phyloP scores from a whole-genome alignment of 805 yeast genomes.

The Spencermartinsiella europaea region DNA sequence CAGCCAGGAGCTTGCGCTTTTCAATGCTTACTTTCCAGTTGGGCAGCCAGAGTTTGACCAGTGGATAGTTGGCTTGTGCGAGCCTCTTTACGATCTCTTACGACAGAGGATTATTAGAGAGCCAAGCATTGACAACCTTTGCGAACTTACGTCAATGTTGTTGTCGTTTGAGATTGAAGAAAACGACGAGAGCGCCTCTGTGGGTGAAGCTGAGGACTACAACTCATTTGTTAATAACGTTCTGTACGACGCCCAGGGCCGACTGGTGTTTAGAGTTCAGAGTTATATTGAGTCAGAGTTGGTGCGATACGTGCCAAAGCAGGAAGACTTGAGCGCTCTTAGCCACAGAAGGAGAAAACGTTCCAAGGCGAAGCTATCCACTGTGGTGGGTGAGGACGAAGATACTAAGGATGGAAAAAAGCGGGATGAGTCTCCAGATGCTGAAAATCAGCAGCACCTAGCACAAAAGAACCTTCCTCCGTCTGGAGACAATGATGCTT shows the following conservation, averaged over 20 bases:
- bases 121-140: conserved; percentile 56
- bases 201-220: conserved; percentile 21
- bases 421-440: not conserved
- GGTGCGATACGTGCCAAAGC: conserved; percentile 57
- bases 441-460: not conserved
- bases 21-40: conserved; percentile 38
- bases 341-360: conserved; percentile 22
- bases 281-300: conserved; percentile 65
- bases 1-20: conserved; percentile 57
- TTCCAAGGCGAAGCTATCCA: conserved; percentile 12
- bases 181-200: conserved; percentile 5
- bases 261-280: conserved; percentile 77
- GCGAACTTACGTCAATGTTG: conserved; percentile 69
- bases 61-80: conserved; percentile 63
- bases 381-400: conserved; percentile 3
- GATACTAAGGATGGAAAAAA: not conserved
- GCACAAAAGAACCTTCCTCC: conserved; percentile 3
- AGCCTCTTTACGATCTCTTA: conserved; percentile 69
- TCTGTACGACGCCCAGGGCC: conserved; percentile 68
- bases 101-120: conserved; percentile 69
- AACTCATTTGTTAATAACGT: conserved; percentile 42
- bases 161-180: conserved; percentile 40
- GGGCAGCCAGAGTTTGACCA: conserved; percentile 38
- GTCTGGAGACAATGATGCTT: not conserved
- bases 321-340: conserved; percentile 62